These are phyloP conservation scores for Triadica sebifera DNA, from an alignment of 345 rosid species.

Conservation along the genomic window DNA sequence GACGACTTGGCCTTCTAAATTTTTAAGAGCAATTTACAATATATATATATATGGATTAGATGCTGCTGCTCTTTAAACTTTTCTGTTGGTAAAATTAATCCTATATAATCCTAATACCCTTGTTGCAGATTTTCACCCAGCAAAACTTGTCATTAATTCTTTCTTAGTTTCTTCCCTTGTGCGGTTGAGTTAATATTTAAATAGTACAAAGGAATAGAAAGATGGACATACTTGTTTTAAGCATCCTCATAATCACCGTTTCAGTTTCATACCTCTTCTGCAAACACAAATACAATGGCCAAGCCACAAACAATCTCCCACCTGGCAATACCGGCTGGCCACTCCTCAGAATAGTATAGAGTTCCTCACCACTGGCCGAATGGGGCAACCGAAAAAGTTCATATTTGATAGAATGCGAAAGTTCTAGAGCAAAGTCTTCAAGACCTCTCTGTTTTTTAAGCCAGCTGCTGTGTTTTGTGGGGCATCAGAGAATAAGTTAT, in stretches of 20 bases:
- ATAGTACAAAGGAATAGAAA: background rate
- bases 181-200: background rate
- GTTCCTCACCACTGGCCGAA: too few relatives aligned
- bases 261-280: slow-evolving; percentile 13
- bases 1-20: too few relatives aligned
- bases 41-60: too few relatives aligned
- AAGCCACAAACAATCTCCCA: slow-evolving; percentile 28
- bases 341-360: too few relatives aligned
- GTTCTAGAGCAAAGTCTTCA: slow-evolving; percentile 33
- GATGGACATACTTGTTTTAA: slow-evolving; percentile 10
- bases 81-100: too few relatives aligned
- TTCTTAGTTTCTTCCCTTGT: too few relatives aligned
- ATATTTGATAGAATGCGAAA: slow-evolving; percentile 31
- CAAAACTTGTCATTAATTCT: too few relatives aligned
- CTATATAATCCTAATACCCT: too few relatives aligned
- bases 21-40: too few relatives aligned
- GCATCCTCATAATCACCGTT: slow-evolving; percentile 3
- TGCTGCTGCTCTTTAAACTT: too few relatives aligned
- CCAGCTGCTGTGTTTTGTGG: slow-evolving; percentile 37
- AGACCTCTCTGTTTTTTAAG: slow-evolving; percentile 25
- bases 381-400: slow-evolving; percentile 41
- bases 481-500: slow-evolving; percentile 34
- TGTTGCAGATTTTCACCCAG: too few relatives aligned
- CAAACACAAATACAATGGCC: slow-evolving; percentile 22
- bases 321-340: slow-evolving; percentile 36